A percentile compares a stretch with the other conserved stretches of the same genome.
Evolutionary conservation across 345 rosid species (phyloP).

Genomic region (Eucalyptus sp.): DNA sequence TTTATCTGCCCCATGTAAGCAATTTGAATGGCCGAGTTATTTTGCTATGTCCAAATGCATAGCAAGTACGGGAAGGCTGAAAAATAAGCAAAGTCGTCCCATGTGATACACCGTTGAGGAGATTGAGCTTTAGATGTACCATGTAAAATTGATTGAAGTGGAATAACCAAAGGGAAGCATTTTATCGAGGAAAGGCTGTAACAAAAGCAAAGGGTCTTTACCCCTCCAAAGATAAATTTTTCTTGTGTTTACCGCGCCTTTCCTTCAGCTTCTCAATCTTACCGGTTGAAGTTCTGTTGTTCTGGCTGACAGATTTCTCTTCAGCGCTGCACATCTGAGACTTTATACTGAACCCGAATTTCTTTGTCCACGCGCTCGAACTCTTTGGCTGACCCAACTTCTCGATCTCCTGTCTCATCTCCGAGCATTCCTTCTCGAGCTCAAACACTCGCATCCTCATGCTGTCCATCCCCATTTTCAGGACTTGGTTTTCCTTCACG

Average conservation of each 20-base stretch:
- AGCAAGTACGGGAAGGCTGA: neutral
- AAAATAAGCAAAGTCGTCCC: neutral
- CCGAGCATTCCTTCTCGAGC: conserved; percentile 68
- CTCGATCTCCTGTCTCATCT: conserved; percentile 84
- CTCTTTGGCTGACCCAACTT: conserved; percentile 46
- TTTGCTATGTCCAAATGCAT: neutral
- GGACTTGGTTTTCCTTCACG: conserved; percentile 79
- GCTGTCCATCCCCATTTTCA: conserved; percentile 92
- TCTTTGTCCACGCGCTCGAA: conserved; percentile 12
- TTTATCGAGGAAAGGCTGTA: neutral
- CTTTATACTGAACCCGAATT: conserved; percentile 70
- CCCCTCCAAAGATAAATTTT: conserved; percentile 27
- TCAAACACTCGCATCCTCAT: conserved; percentile 90
- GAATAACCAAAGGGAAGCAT: neutral
- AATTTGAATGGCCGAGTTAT: neutral
- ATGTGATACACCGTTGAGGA: neutral
- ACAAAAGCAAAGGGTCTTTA: neutral
- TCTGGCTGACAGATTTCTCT: conserved; percentile 73
- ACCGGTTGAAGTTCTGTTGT: conserved; percentile 21
- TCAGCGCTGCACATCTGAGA: conserved; percentile 95
- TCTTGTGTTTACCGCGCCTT: conserved; percentile 50
- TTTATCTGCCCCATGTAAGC: neutral
- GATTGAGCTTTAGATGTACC: neutral
- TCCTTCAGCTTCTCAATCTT: conserved; percentile 52
- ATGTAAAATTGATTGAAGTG: neutral